These are phyloP conservation scores for Fragaria ananassa DNA, from an alignment of 306 rosid genomes.

Conservation along the genomic window DNA sequence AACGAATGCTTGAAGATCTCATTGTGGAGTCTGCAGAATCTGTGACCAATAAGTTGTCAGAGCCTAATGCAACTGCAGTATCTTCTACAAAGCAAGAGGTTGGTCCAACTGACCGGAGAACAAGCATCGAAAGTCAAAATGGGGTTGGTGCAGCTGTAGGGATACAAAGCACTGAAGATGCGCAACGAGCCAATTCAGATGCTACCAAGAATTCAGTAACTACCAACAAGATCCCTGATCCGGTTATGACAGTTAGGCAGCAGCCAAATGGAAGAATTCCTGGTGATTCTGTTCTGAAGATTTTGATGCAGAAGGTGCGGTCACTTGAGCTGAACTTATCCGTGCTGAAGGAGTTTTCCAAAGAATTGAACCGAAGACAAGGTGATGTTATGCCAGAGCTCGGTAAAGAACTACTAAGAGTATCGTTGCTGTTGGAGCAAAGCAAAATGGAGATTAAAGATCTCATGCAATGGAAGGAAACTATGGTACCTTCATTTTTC, in stretches of 20 bases:
- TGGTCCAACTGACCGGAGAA: conserved; percentile 39
- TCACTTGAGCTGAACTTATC: conserved; percentile 70
- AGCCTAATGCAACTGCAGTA: conserved; percentile 48
- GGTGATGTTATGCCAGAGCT: conserved; percentile 47
- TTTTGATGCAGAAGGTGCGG: conserved; percentile 88
- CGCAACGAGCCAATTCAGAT: conserved; percentile 33
- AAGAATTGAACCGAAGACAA: conserved; percentile 63
- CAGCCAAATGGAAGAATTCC: conserved; percentile 75
- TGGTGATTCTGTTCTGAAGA: conserved; percentile 83
- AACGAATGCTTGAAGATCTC: conserved; percentile 88
- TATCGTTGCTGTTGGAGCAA: conserved; percentile 54
- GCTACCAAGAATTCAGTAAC: conserved; percentile 28
- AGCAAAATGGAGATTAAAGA: conserved; percentile 52
- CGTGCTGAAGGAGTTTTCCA: conserved; percentile 58
- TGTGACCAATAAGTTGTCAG: conserved; percentile 35
- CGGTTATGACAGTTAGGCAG: conserved; percentile 58
- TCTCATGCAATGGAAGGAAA: conserved; percentile 51
- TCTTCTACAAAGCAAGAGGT: conserved; percentile 51
- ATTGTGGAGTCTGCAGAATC: conserved; percentile 59
- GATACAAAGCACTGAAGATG: conserved; percentile 33
- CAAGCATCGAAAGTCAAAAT: conserved; percentile 34
- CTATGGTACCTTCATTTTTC: conserved; percentile 32
- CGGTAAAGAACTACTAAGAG: conserved; percentile 52
- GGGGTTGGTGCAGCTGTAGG: conserved; percentile 29
- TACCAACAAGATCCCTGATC: conserved; percentile 52